Base-by-base conservation (phyloP, 306 rosid genomes). In the Morella rubra region DNA sequence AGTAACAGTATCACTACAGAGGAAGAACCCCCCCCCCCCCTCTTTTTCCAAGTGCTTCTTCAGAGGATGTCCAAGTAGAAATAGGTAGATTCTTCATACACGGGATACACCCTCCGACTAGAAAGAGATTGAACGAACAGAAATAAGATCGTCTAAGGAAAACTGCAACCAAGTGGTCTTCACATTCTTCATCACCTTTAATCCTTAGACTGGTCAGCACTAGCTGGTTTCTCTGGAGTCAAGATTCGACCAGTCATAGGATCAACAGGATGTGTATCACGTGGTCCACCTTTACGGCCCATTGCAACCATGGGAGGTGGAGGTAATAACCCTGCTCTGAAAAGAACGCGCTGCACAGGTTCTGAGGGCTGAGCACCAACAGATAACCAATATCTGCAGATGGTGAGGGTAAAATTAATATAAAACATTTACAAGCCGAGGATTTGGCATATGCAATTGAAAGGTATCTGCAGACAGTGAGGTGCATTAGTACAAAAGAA, bases 351-450 rank as follows among this genome's bases (percentile, higher is more conserved):
- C 83, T 92, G 92, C 67, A 92, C 88, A 0, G 98, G 96, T 15
- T 92, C 91, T 1, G 98, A 94, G 44, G 98, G 97, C 79, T 94
- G 97, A 79, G 98, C 98, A 53, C 98, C 97, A 77, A 94, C 95
- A 61, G 97, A 94, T 16, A 94, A 86, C 98, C 98, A 94, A 80
- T 94, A 94, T 88, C 98, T 94, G 73, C 71, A 69, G 37, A 79
- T 75, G 46, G 5, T n/a, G 72, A 0, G 68, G 7, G 41, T 32
- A 45, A 69, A 69, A 73, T 71, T 27, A 18, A 56, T 6, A 19
- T 8, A 16, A 71, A 70, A 41, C 27, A 59, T 0, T 49, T 49
- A 12, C 5, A 49, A 49, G 11, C 15, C 1, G 14, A 1, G 11
- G 53, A 15, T 49, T 49, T 49, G 11, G 1, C 53, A 49, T 9